phyloP scores from a whole-genome alignment of 169 alveolate genomes.

The Neospora caninum region DNA sequence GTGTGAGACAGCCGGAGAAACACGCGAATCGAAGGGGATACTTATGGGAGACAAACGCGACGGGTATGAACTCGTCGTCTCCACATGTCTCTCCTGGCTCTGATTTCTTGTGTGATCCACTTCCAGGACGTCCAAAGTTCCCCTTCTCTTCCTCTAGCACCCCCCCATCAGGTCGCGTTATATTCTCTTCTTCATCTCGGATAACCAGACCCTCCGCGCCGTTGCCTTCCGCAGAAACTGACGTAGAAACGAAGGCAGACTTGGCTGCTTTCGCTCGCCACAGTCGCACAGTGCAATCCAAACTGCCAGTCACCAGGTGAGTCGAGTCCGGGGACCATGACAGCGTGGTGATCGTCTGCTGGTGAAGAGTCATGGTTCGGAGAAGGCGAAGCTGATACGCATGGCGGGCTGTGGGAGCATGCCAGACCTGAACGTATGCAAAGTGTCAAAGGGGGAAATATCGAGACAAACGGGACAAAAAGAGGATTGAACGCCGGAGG shows the following conservation, averaged over 20 bases:
- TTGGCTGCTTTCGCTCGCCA: conserved; percentile 45
- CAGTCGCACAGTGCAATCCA: conserved; percentile 59
- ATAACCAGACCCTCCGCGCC: neutral
- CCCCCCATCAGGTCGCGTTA: neutral
- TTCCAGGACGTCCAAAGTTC: neutral
- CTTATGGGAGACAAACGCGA: conserved; percentile 50
- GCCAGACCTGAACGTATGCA: conserved; percentile 42
- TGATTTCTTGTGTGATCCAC: neutral
- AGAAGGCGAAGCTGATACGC: conserved; percentile 49
- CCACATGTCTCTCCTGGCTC: neutral
- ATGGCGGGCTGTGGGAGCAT: conserved; percentile 4
- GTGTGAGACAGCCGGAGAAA: conserved; percentile 44
- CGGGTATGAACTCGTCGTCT: conserved; percentile 41
- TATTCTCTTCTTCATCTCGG: neutral
- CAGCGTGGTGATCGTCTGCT: conserved; percentile 41
- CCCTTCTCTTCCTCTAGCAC: neutral
- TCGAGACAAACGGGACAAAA: too few relatives aligned
- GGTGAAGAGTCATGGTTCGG: conserved; percentile 48
- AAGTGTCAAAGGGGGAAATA: neutral
- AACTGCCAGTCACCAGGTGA: conserved; percentile 45
- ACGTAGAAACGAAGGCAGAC: neutral
- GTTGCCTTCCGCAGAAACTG: neutral
- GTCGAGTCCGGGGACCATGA: conserved; percentile 54
- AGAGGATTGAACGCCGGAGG: too few relatives aligned
- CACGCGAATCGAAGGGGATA: conserved; percentile 50